A percentile compares a stretch with the other conserved stretches of the same genome.
phyloP scores from a whole-genome alignment of 768 basidiomycete species.

The Rickenella mellea region DNA sequence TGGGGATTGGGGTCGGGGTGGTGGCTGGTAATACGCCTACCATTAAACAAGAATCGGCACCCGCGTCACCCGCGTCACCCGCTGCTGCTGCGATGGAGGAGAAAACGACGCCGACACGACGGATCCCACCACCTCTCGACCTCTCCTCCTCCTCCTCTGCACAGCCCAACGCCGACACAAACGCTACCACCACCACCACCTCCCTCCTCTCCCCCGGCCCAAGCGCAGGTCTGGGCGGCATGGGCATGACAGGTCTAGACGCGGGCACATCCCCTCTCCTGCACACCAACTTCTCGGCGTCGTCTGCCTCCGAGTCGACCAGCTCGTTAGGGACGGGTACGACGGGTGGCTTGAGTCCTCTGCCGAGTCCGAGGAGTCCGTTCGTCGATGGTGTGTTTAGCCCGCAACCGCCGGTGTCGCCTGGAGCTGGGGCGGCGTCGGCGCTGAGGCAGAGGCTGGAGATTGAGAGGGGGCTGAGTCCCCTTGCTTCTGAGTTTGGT shows the following conservation, averaged over 20 bases:
- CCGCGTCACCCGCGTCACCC: background rate
- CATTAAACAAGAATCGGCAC: too few species aligned
- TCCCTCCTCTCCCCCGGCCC: too few species aligned
- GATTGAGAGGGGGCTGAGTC: slow-evolving; percentile 12
- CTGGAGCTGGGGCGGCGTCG: slow-evolving; percentile 25
- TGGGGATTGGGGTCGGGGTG: too few species aligned
- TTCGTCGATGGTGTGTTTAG: slow-evolving; percentile 24
- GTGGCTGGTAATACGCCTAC: too few species aligned
- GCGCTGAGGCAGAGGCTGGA: slow-evolving; percentile 28
- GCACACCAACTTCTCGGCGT: slow-evolving; percentile 33
- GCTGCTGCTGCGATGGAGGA: background rate
- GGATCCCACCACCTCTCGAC: background rate
- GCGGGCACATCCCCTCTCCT: slow-evolving; percentile 31
- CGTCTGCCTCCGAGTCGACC: slow-evolving; percentile 18
- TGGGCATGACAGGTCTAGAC: too few species aligned
- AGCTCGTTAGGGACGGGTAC: background rate
- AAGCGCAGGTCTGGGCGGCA: too few species aligned
- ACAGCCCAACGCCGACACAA: background rate
- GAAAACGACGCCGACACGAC: background rate
- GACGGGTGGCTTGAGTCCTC: slow-evolving; percentile 1
- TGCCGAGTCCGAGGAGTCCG: background rate
- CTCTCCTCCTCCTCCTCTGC: background rate
- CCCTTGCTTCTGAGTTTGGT: too few species aligned
- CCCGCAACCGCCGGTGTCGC: slow-evolving; percentile 32
- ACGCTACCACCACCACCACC: background rate